phyloP scores from a whole-genome alignment of 2,329 filamentous ascomycete species.

The Didymella pomorum region DNA sequence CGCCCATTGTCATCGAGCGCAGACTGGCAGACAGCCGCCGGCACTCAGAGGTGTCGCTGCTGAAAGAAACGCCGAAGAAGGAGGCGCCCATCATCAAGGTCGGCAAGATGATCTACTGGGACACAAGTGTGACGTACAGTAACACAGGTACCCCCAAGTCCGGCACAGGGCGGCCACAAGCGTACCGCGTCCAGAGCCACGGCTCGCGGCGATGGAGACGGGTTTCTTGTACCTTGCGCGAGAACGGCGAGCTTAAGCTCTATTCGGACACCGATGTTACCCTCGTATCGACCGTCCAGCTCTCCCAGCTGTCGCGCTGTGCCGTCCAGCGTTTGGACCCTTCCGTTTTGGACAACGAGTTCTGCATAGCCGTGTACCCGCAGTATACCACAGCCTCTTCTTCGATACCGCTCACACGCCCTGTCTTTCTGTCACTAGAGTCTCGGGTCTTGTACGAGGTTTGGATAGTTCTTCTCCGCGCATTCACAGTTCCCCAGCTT shows the following conservation, averaged over 20 bases:
- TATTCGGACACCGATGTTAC: slow-evolving; percentile 85
- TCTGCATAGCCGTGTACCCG: slow-evolving; percentile 94
- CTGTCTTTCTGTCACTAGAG: slow-evolving; percentile 88
- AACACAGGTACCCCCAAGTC: slow-evolving; percentile 51
- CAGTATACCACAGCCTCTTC: slow-evolving; percentile 82
- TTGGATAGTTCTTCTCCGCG: slow-evolving; percentile 91
- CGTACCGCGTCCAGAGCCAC: slow-evolving; percentile 64
- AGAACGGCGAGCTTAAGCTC: slow-evolving; percentile 93
- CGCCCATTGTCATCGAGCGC: slow-evolving; percentile 49
- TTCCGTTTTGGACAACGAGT: slow-evolving; percentile 90
- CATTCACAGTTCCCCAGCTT: slow-evolving; percentile 90
- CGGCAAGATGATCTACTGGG: slow-evolving; percentile 70
- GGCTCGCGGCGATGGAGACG: slow-evolving; percentile 77
- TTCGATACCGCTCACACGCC: slow-evolving; percentile 78
- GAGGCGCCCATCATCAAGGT: slow-evolving; percentile 92
- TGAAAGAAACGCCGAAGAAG: slow-evolving; percentile 72
- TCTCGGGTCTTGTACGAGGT: slow-evolving; percentile 92
- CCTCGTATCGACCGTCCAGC: slow-evolving; percentile 81
- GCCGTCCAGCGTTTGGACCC: slow-evolving; percentile 89
- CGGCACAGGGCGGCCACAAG: slow-evolving; percentile 56
- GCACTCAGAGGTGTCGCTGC: slow-evolving; percentile 59
- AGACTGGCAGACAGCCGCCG: slow-evolving; percentile 54
- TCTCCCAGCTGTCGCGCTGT: slow-evolving; percentile 87
- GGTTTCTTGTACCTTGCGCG: slow-evolving; percentile 91
- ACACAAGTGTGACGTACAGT: slow-evolving; percentile 67